Evolutionary conservation across 2,329 filamentous ascomycete genomes (phyloP).

Genomic region (Epichloe typhina): DNA sequence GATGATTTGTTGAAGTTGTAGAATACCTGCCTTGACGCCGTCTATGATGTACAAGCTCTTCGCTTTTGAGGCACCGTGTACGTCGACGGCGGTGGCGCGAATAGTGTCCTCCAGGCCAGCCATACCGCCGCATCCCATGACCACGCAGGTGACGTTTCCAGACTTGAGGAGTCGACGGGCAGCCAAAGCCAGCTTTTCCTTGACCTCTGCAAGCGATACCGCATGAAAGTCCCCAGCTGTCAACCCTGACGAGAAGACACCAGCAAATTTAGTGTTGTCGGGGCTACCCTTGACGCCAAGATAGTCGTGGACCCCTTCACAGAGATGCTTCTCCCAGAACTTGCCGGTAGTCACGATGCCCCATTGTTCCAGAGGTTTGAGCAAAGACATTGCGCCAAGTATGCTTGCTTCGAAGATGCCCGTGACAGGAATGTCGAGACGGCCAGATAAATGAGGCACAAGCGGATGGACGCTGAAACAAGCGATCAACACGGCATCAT

Average conservation of each 20-base stretch:
- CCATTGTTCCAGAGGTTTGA: conserved; percentile 38
- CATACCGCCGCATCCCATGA: conserved; percentile 88
- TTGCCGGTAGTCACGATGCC: conserved; percentile 82
- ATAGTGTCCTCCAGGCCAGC: conserved; percentile 70
- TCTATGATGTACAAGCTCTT: conserved; percentile 51
- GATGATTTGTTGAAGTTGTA: conserved; percentile 44
- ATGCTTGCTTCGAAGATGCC: conserved; percentile 87
- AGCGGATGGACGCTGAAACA: conserved; percentile 82
- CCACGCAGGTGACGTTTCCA: conserved; percentile 51
- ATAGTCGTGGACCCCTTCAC: conserved; percentile 48
- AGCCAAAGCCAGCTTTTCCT: conserved; percentile 52
- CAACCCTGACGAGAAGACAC: conserved; percentile 71
- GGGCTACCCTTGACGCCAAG: conserved; percentile 35
- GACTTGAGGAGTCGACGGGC: conserved; percentile 50
- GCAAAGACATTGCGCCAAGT: conserved; percentile 44
- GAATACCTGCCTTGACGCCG: conserved; percentile 59
- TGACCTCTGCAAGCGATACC: conserved; percentile 50
- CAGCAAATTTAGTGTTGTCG: conserved; percentile 47
- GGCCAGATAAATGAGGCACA: conserved; percentile 41
- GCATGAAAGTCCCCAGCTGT: conserved; percentile 69
- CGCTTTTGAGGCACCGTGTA: conserved; percentile 14
- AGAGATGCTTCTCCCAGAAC: conserved; percentile 67
- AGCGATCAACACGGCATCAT: conserved; percentile 72
- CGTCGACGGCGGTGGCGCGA: conserved; percentile 50
- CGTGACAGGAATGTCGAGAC: conserved; percentile 13